Base-by-base conservation (phyloP, 805 yeast genomes). In the Starmerella asiatica region DNA sequence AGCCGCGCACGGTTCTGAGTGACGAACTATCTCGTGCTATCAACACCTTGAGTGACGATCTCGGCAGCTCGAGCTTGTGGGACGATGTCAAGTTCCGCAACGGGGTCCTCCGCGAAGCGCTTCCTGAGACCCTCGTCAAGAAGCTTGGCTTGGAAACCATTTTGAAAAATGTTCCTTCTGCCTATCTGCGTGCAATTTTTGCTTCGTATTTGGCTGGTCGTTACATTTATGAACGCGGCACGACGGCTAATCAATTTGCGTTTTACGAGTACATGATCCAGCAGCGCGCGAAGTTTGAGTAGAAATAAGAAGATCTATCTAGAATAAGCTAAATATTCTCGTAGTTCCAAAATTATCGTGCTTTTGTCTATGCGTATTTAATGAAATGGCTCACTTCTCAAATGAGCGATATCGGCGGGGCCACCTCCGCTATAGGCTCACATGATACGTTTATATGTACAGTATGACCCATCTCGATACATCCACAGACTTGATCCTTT, bases 151-250 rank as follows among this genome's bases (percentile, higher is more conserved):
- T 83, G 41, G 79, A 76, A 8, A 62, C 64, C 41, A 75, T 88
- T 30, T 65, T 88, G 51, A 54, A 63, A 33, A 74, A 91, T 54
- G 91, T 88, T 29, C 98, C 98, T 16, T 81, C 71, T 42, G 71
- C 93, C 38, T 91, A 88, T 59, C 67, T 88, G 57, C 77, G 75
- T 56, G 94, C 95, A 3, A 73, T 88, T 51, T 81, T 88, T 56
- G 93, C 94, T 33, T 79, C 91, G 27, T 78, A 75, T 55, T 67
- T 85, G 52, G 85, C 94, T 9, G 79, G 93, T 34, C 69, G 79
- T 34, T 85, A 80, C 60, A 93, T 85, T 39, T 85, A 85, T 61
- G 68, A 79, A 21, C 69, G 77, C 55, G 95, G 95, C 40, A 67
- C 75, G 43, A 82, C 74, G 46, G 75, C 88, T 34, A 82, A 83